Evolutionary conservation across 805 yeast species (phyloP).

Genomic region (Candida arabinofermentans): DNA sequence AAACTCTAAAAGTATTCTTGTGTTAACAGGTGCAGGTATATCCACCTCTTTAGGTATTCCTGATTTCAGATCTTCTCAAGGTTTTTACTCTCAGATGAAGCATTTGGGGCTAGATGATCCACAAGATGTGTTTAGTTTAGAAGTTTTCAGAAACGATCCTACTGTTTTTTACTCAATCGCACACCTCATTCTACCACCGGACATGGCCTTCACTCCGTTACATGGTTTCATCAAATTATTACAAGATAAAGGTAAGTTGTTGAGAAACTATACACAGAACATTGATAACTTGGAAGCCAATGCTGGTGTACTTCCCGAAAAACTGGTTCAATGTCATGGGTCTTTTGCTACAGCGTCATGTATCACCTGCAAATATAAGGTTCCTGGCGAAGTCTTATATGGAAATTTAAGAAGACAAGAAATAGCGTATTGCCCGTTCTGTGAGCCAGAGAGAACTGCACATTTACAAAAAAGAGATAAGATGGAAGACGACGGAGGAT

Average conservation of each 20-base stretch:
- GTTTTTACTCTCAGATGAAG: slow-evolving; percentile 68
- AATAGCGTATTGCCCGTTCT: slow-evolving; percentile 70
- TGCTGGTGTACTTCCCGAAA: slow-evolving; percentile 66
- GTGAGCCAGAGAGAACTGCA: slow-evolving; percentile 42
- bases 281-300: slow-evolving; percentile 83
- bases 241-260: slow-evolving; percentile 69
- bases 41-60: slow-evolving; percentile 89
- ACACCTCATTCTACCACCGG: slow-evolving; percentile 76
- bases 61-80: slow-evolving; percentile 86
- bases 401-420: slow-evolving; percentile 53
- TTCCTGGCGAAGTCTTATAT: slow-evolving; percentile 63
- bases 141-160: slow-evolving; percentile 72
- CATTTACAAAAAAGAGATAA: slow-evolving; percentile 26
- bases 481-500: slow-evolving; percentile 29
- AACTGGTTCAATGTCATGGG: slow-evolving; percentile 86
- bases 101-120: slow-evolving; percentile 77
- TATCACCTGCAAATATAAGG: slow-evolving; percentile 63
- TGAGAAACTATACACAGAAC: slow-evolving; percentile 87
- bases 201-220: slow-evolving; percentile 61
- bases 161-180: slow-evolving; percentile 82
- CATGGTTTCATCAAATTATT: slow-evolving; percentile 75
- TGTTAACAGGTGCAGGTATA: slow-evolving; percentile 90
- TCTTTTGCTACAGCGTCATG: slow-evolving; percentile 88
- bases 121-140: slow-evolving; percentile 80
- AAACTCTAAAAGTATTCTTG: slow-evolving; percentile 59